Percentiles rank a stretch among this genome's conserved stretches.
These are phyloP conservation scores for Debaryomyces coudertii DNA, from an alignment of 1,139 yeast genomes.

Conservation along the genomic window DNA sequence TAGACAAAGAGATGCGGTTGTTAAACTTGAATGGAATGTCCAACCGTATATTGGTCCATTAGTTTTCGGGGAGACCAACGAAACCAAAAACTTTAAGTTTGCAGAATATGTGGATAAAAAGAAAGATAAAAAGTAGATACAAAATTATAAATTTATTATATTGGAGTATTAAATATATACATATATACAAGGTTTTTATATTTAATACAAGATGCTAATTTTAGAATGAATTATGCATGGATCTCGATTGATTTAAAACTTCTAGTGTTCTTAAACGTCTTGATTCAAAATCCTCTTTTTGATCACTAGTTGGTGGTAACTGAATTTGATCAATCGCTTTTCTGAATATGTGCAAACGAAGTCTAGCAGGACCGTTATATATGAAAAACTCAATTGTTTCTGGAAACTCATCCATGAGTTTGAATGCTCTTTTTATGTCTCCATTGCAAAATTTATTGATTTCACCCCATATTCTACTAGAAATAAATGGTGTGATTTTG, in stretches of 20 bases:
- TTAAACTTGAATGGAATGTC: slow-evolving; percentile 84
- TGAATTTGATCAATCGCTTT: slow-evolving; percentile 24
- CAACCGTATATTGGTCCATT: slow-evolving; percentile 91
- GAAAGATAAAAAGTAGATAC: slow-evolving; percentile 5
- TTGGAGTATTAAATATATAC: slow-evolving; percentile 8
- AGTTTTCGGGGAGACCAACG: slow-evolving; percentile 62
- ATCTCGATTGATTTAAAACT: slow-evolving; percentile 14
- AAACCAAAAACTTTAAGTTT: slow-evolving; percentile 31
- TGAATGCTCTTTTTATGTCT: slow-evolving; percentile 23
- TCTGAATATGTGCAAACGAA: slow-evolving; percentile 28
- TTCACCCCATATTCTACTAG: slow-evolving; percentile 20
- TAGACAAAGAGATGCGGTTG: slow-evolving; percentile 65
- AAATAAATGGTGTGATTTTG: slow-evolving; percentile 23
- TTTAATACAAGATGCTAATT: slow-evolving; percentile 11
- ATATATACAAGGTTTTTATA: slow-evolving; percentile 9
- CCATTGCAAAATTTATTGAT: slow-evolving; percentile 22
- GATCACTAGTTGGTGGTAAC: slow-evolving; percentile 24
- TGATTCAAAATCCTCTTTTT: slow-evolving; percentile 22
- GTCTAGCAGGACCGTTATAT: slow-evolving; percentile 22
- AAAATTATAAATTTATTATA: neutral
- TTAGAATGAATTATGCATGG: slow-evolving; percentile 5
- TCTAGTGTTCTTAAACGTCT: slow-evolving; percentile 25
- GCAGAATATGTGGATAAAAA: slow-evolving; percentile 18
- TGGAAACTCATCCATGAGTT: slow-evolving; percentile 38
- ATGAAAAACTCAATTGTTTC: slow-evolving; percentile 35